A percentile compares a stretch with the other conserved stretches of the same genome.
These are phyloP conservation scores for Rhodotorula kratochvilovae DNA, from an alignment of 768 basidiomycete species.

Conservation along the genomic window DNA sequence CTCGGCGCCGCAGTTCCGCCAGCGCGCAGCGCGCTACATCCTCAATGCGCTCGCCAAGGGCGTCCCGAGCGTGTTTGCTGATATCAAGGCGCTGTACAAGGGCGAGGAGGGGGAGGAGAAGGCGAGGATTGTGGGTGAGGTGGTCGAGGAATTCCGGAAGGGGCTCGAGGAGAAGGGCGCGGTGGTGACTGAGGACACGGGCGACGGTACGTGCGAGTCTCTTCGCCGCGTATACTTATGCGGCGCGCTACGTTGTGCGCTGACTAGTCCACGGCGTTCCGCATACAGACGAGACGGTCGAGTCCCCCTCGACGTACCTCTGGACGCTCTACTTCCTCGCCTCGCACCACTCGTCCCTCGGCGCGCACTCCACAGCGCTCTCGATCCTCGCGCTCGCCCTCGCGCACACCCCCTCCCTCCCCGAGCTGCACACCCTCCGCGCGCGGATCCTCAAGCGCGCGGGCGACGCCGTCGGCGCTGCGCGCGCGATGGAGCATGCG, in stretches of 20 bases:
- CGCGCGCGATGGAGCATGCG: conserved; percentile 71
- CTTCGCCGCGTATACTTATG: background rate
- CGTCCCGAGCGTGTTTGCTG: conserved; percentile 86
- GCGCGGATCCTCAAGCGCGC: conserved; percentile 80
- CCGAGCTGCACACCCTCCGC: conserved; percentile 76
- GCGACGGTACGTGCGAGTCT: conserved; percentile 2
- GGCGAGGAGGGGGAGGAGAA: conserved; percentile 57
- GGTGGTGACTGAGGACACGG: conserved; percentile 29
- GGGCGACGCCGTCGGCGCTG: conserved; percentile 73
- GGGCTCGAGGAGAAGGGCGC: conserved; percentile 30
- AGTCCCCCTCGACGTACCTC: conserved; percentile 74
- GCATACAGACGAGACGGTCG: conserved; percentile 45
- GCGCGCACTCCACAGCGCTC: conserved; percentile 51
- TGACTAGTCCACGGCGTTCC: background rate
- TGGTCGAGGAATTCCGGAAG: conserved; percentile 53
- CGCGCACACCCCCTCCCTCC: conserved; percentile 83
- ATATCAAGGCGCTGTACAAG: conserved; percentile 78
- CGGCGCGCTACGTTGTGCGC: background rate
- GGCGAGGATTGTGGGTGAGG: conserved; percentile 62
- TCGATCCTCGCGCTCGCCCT: conserved; percentile 63
- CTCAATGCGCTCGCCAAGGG: conserved; percentile 69
- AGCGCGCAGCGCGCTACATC: conserved; percentile 65
- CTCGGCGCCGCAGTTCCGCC: conserved; percentile 55
- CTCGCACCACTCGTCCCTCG: conserved; percentile 56
- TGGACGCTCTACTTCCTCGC: conserved; percentile 96